Evolutionary conservation across 352 stramenopile genomes (phyloP), one percentile per base, ranked within the genome.

Genomic region (Pythium coloratum): DNA sequence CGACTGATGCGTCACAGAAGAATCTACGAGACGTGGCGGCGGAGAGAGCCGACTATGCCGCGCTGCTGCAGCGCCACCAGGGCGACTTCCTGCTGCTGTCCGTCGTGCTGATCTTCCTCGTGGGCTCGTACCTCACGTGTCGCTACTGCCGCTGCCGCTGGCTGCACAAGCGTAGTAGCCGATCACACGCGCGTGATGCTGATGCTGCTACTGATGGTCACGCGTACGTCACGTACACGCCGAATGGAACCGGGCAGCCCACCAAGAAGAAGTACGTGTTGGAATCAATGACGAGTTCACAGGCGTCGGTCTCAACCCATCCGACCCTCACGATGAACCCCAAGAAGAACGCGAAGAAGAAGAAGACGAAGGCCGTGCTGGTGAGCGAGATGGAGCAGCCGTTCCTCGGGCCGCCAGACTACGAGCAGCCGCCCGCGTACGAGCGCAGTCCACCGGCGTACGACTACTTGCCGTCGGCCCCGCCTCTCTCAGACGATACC

Each of bases 341-440:
- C 36, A 12, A 44, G 36, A 60, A 24, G 30, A 34, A 24, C 16
- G 55, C 47, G 55, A 61, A 47, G 40, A 47, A 30, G 18, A 32
- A 9, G 49, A 58, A 10, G 47, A 42, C 42, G 38, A 67, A 57
- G 38, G 18, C 57, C 2, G 36, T 86, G 32, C 67, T 80, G 24
- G 71, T 86, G 13, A 84, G 71, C 59, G 80, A 93, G 64, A 86
- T 91, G 78, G 75, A 90, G 55, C 70, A 91, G 67, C 82, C 85
- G 20, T 78, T 93, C 46, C 72, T 93, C 7, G 69, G 76, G 0
- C 71, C 64, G 5, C 67, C 68, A 4, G 68, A 73, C 32, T 84
- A 88, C 64, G 66, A 79, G 38, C 59, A 87, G 28, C 69, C 78
- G 9, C 65, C 70, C 13, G 26, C 53, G 14, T 72, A 76, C 33